Percentiles rank a stretch among this genome's conserved stretches.
Conservation (phyloP, 2,329 filamentous ascomycete genomes). For the Aureobasidium subglaciale region DNA sequence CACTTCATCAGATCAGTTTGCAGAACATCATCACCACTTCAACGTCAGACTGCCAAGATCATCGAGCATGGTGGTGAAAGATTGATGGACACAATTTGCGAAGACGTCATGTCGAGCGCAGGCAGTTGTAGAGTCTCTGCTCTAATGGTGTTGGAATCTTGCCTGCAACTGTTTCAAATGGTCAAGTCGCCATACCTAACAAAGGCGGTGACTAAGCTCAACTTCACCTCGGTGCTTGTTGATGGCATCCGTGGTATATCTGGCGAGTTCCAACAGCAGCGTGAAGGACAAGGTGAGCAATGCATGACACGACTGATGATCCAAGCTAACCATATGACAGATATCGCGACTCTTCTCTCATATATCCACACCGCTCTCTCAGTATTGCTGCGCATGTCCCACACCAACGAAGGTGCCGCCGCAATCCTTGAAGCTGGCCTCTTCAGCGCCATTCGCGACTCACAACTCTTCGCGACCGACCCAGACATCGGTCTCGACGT, state of each 20-base stretch:
- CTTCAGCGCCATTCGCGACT: conserved; percentile 72
- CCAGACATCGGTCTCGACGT: conserved; percentile 82
- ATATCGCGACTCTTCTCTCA: conserved; percentile 48
- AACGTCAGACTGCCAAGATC: conserved; percentile 37
- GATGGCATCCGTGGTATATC: conserved; percentile 77
- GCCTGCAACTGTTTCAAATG: conserved; percentile 63
- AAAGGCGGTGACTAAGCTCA: conserved; percentile 72
- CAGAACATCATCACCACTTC: conserved; percentile 23
- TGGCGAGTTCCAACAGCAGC: conserved; percentile 48
- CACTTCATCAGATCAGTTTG: conserved; percentile 12
- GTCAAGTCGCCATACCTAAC: conserved; percentile 69
- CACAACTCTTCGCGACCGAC: conserved; percentile 80
- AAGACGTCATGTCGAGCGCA: conserved; percentile 84
- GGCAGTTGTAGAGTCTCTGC: conserved; percentile 77
- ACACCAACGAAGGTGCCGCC: conserved; percentile 76
- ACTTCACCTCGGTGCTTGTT: conserved; percentile 84
- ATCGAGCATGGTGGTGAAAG: conserved; percentile 73
- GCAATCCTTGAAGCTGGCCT: conserved; percentile 84
- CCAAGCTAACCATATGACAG: conserved; percentile 28
- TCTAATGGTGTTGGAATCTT: conserved; percentile 70
- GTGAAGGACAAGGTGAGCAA: conserved; percentile 23
- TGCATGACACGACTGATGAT: not conserved
- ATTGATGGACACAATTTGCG: conserved; percentile 78
- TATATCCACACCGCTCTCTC: conserved; percentile 70
- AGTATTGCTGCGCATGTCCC: conserved; percentile 74